Evolutionary conservation across 257 asterid species (phyloP).

Genomic region (Orobanche coerulescens): DNA sequence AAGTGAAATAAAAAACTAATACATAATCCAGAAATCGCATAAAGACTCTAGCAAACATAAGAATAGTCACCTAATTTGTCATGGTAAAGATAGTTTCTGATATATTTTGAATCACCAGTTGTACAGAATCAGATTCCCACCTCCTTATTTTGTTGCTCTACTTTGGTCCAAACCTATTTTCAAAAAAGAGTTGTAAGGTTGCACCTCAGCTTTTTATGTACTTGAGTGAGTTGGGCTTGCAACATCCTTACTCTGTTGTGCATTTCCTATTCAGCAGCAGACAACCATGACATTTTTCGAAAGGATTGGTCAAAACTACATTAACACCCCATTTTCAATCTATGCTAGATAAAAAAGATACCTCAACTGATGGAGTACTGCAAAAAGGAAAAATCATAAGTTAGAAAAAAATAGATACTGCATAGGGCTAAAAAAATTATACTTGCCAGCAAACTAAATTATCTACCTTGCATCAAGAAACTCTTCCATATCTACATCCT

Average conservation of each 20-base stretch:
- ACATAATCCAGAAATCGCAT: too few species aligned
- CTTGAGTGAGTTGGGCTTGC: conserved; percentile 46
- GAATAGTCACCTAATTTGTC: too few species aligned
- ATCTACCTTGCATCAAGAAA: conserved; percentile 67
- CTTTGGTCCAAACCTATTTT: too few species aligned
- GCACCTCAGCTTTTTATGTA: conserved; percentile 48
- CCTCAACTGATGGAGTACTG: conserved; percentile 75
- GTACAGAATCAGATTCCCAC: too few species aligned
- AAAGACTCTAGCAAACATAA: too few species aligned
- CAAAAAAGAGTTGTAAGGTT: conserved; percentile 16
- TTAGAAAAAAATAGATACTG: conserved; percentile 11
- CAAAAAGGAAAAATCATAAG: conserved; percentile 22
- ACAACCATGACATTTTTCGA: conserved; percentile 5
- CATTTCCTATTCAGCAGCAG: conserved; percentile 51
- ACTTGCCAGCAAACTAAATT: background rate
- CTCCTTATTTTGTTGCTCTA: too few species aligned
- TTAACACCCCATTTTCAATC: conserved; percentile 7
- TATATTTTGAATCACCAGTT: too few species aligned
- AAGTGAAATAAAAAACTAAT: too few species aligned
- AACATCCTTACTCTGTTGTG: conserved; percentile 42
- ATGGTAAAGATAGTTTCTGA: too few species aligned
- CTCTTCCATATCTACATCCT: conserved; percentile 72
- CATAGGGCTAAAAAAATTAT: background rate
- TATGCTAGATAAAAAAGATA: conserved; percentile 18
- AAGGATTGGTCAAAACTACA: background rate